Evolutionary conservation across 495 filamentous ascomycete species (phyloP), one percentile per base, ranked within the genome.

Genomic region (Penicillium egyptiacum): DNA sequence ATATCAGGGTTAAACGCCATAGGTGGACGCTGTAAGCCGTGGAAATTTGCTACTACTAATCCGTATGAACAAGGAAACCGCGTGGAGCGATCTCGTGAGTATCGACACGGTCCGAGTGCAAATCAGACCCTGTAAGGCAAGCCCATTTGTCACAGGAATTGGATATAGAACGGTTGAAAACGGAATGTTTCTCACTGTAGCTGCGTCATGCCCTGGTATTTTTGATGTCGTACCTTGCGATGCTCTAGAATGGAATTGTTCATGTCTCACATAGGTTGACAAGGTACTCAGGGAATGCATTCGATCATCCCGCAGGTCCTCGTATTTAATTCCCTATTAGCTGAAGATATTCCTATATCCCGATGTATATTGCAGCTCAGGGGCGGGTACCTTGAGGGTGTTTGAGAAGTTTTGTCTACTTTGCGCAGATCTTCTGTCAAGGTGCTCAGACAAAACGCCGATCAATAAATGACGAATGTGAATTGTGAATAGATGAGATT

Each of bases 331-430:
- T 33, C 10, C 17, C 11, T 19, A 14, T 49, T 33, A 49, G 46
- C n/a, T 49, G 46, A 49, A 39, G 3, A 39, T 39, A 2, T 17
- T 39, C 46, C 46, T 10, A 23, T 49, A 23, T 14, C 3, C 17
- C 26, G 26, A 33, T 30, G 17, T 20, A 20, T 23, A 40, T 16
- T 8, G 17, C 12, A 26, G 28, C n/a, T n/a, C n/a, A 19, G 48
- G 46, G 41, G 23, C 42, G 60, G 59, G 67, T 59, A 72, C 70
- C 70, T 66, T 73, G 73, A 75, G 73, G 47, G 59, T 54, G 53
- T 71, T 75, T 75, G 73, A 74, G 73, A 60, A 69, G 52, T 50
- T 74, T 73, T 68, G 51, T 35, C 52, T 48, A 60, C 61, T 61
- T 55, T 37, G 20, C 42, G 56, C 54, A 43, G 59, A 65, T 65